Base-by-base conservation (phyloP, 495 filamentous ascomycete species). In the Tuber borchii region DNA sequence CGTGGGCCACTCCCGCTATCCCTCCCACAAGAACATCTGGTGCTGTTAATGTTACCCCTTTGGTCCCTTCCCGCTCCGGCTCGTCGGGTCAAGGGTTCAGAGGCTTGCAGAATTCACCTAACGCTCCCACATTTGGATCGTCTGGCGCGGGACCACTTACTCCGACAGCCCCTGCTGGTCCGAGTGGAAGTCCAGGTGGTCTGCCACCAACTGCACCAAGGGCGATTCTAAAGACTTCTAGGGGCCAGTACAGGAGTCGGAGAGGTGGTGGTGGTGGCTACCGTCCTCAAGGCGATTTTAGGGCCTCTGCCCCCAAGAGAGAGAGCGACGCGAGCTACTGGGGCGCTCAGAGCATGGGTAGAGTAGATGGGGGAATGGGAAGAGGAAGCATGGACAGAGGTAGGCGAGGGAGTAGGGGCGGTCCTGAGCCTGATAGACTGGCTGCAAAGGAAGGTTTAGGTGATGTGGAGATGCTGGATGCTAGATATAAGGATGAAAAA, bases 191-290 rank as follows among this genome's bases (percentile, higher is more conserved):
- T n/a, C 80, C 70, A 31, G 81, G 81, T 61, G 77, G 76, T 17
- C 76, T 74, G 34, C 80, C 80, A 9, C 80, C 80, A 44, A 82
- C 80, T 42, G 80, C 75, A 6, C 80, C 80, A 73, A 82, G 75
- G 71, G 74, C 74, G 39, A 40, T 40, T 44, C 51, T 75, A 43
- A 69, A 75, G 17, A 65, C 72, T 44, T 43, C 77, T 45, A 72
- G 77, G 42, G 51, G 51, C 22, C 8, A 16, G 42, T 40, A 16
- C n/a, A 20, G 48, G 48, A 56, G n/a, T 26, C 48, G 48, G 48
- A 22, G 37, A 48, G 76, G 61, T 31, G n/a, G 31, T 42, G 48
- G 48, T 4, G 48, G 70, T 19, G 71, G 42, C 26, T 79, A 69
- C 7, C 78, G 78, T 45, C 40, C 31, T 34, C 9, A 51, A 5